Percentiles rank a stretch among this genome's conserved stretches.
Evolutionary conservation across 2,329 filamentous ascomycete species (phyloP).

Genomic region (Xylariaceae sp.): DNA sequence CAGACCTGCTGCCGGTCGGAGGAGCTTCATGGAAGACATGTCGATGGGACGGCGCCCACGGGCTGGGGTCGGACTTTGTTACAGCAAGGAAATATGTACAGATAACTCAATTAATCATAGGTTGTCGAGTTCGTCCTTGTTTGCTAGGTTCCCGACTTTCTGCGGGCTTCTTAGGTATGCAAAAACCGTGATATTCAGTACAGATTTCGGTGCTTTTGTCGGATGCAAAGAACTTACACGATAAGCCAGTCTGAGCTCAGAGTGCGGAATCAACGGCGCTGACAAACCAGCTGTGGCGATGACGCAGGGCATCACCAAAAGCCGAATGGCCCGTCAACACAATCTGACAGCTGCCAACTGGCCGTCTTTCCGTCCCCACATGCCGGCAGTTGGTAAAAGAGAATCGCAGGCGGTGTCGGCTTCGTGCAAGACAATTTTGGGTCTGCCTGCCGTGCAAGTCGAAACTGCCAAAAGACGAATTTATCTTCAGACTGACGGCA

Average conservation of each 20-base stretch:
- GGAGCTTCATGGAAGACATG: constrained; percentile 27
- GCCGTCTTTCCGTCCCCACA: background rate
- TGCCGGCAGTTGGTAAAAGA: background rate
- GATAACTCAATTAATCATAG: too few species aligned
- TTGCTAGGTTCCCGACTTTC: background rate
- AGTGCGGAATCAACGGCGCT: constrained; percentile 1
- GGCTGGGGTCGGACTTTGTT: background rate
- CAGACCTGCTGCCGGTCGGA: constrained; percentile 27
- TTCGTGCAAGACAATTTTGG: too few species aligned
- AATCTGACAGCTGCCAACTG: background rate
- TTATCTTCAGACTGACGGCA: background rate
- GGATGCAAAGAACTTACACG: constrained; percentile 8
- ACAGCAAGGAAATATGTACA: background rate
- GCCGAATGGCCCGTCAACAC: background rate
- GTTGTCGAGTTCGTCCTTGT: background rate
- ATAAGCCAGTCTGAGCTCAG: constrained; percentile 7
- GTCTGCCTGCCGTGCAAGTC: too few species aligned
- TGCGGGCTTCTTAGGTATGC: background rate
- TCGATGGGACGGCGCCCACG: constrained; percentile 1
- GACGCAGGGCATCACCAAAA: constrained; percentile 13
- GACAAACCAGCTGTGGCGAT: constrained; percentile 18
- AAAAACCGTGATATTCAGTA: background rate
- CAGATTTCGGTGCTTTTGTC: background rate
- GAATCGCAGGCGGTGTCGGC: background rate
- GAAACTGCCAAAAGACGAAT: too few species aligned